Percentiles rank a stretch among this genome's conserved stretches.
Conservation (phyloP, 2,329 filamentous ascomycete genomes). For the Thielaviopsis musarum region DNA sequence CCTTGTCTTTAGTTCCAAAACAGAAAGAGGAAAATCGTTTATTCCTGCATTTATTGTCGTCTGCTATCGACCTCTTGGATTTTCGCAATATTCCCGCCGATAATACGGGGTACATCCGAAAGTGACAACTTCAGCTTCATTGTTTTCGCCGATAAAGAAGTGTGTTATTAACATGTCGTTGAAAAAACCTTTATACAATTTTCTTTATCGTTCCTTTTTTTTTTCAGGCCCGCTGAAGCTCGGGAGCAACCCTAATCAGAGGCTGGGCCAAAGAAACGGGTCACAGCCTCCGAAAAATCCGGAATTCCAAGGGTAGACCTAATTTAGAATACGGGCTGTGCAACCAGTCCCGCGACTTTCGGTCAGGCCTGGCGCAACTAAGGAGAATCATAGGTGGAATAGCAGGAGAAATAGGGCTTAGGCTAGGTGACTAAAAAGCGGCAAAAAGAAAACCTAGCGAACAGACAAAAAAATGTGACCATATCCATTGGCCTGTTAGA, state of each 20-base stretch:
- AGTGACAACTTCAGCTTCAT: no score
- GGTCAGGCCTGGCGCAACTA: not conserved
- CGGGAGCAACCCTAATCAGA: not conserved
- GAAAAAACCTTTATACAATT: not conserved
- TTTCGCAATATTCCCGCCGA: no score
- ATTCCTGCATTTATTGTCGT: no score
- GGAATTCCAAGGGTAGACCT: not conserved
- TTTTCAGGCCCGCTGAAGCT: no score
- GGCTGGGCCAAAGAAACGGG: no score
- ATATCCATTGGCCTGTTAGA: no score
- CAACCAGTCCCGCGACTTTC: not conserved
- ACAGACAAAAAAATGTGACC: not conserved
- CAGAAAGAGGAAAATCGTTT: no score
- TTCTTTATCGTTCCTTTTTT: no score
- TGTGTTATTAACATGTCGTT: not conserved
- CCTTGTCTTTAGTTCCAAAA: no score
- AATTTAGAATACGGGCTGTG: not conserved
- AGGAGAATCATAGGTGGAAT: not conserved
- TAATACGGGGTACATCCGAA: no score
- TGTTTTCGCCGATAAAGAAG: not conserved
- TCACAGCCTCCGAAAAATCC: no score
- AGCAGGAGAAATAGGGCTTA: not conserved
- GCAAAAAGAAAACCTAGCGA: not conserved
- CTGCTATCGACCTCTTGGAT: no score
- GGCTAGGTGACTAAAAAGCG: not conserved